These are phyloP conservation scores for Cladobotryum protrusum DNA, from an alignment of 2,329 filamentous ascomycete species.

Conservation along the genomic window DNA sequence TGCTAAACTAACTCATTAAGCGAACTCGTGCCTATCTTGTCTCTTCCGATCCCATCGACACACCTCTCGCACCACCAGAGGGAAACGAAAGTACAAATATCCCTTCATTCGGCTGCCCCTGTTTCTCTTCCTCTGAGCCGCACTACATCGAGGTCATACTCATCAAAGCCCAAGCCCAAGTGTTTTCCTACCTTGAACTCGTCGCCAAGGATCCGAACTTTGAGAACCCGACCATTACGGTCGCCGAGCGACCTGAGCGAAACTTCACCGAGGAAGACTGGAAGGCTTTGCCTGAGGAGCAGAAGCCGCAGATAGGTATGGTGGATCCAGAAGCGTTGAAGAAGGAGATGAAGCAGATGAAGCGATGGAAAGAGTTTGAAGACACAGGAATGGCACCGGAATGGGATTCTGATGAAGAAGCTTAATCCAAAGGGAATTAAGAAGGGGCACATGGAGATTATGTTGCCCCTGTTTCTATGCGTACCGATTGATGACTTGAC, in stretches of 20 bases:
- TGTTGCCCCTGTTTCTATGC: background rate
- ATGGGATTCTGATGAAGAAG: conserved; percentile 19
- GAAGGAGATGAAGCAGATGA: conserved; percentile 18
- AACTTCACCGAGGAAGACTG: conserved; percentile 24
- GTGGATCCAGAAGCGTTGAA: conserved; percentile 18
- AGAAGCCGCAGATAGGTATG: conserved; percentile 22
- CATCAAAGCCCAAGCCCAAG: conserved; percentile 43
- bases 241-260: background rate
- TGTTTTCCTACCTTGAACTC: conserved; percentile 57
- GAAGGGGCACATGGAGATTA: background rate
- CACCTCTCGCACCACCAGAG: conserved; percentile 45
- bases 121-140: conserved; percentile 61
- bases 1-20: conserved; percentile 26
- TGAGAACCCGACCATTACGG: conserved; percentile 25
- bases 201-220: conserved; percentile 39
- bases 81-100: conserved; percentile 39
- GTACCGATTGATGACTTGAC: background rate
- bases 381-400: conserved; percentile 22
- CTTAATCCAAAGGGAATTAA: background rate
- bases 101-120: conserved; percentile 53
- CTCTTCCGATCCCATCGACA: conserved; percentile 45
- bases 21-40: conserved; percentile 56
- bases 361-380: conserved; percentile 23
- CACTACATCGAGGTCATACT: conserved; percentile 57
- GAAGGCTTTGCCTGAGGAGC: conserved; percentile 23